Percentiles rank a stretch among this genome's conserved stretches.
Evolutionary conservation across 176 grass and related monocot species (phyloP).

Genomic region (Musa acuminata): DNA sequence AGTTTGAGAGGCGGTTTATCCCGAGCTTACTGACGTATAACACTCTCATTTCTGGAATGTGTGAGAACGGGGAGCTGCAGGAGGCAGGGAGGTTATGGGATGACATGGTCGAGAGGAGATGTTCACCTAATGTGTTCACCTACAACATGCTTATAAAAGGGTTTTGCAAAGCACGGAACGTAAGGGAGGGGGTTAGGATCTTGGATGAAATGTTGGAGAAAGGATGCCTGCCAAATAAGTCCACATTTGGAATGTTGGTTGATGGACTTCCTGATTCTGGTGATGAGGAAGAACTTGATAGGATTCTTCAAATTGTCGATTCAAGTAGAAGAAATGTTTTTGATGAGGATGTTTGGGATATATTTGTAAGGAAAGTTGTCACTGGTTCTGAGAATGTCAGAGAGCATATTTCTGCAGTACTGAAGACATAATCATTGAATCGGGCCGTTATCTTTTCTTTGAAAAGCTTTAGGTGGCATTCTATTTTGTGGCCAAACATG

Average conservation of each 20-base stretch:
- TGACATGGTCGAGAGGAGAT: slow-evolving; percentile 57
- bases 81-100: slow-evolving; percentile 62
- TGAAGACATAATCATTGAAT: slow-evolving; percentile 16
- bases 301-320: slow-evolving; percentile 31
- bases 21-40: slow-evolving; percentile 59
- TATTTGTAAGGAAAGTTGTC: slow-evolving; percentile 40
- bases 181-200: slow-evolving; percentile 33
- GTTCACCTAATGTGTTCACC: slow-evolving; percentile 45
- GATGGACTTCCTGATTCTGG: slow-evolving; percentile 31
- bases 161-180: slow-evolving; percentile 53
- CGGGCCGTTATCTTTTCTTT: background rate
- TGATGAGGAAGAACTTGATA: slow-evolving; percentile 22
- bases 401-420: slow-evolving; percentile 22
- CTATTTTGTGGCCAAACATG: too few relatives aligned
- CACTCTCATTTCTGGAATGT: slow-evolving; percentile 54
- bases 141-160: slow-evolving; percentile 71
- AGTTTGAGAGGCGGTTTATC: slow-evolving; percentile 39
- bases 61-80: slow-evolving; percentile 57
- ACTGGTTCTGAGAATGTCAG: slow-evolving; percentile 17
- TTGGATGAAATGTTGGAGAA: slow-evolving; percentile 57
- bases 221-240: slow-evolving; percentile 38
- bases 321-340: slow-evolving; percentile 16
- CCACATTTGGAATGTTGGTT: slow-evolving; percentile 26
- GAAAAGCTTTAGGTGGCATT: too few relatives aligned
- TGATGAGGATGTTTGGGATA: slow-evolving; percentile 40